These are phyloP conservation scores for Chaetothyriales sp. DNA, from an alignment of 2,329 filamentous ascomycete genomes.

Conservation along the genomic window DNA sequence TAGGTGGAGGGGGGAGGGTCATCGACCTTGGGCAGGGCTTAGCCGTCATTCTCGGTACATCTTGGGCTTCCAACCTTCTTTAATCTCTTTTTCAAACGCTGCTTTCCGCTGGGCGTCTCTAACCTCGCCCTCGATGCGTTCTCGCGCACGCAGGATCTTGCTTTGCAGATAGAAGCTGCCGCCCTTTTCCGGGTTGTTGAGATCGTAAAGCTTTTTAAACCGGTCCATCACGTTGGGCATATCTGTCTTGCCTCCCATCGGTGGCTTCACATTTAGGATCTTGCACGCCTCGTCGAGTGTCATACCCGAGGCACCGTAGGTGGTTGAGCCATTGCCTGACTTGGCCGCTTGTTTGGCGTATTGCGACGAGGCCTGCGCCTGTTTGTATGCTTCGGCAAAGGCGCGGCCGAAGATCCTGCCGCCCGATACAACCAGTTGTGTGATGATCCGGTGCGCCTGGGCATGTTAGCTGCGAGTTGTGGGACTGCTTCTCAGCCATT, in stretches of 20 bases:
- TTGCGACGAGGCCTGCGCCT: slow-evolving; percentile 73
- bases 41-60: slow-evolving; percentile 67
- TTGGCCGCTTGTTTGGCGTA: slow-evolving; percentile 62
- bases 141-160: slow-evolving; percentile 81
- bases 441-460: slow-evolving; percentile 87
- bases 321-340: slow-evolving; percentile 29
- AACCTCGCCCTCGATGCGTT: slow-evolving; percentile 80
- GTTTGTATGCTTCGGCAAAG: slow-evolving; percentile 86
- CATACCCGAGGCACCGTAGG: slow-evolving; percentile 54
- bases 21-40: slow-evolving; percentile 16
- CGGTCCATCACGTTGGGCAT: slow-evolving; percentile 65
- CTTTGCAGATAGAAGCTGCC: slow-evolving; percentile 98
- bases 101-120: slow-evolving; percentile 55
- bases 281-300: slow-evolving; percentile 93
- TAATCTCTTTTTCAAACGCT: slow-evolving; percentile 59
- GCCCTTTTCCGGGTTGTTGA: slow-evolving; percentile 86
- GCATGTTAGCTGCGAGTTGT: not conserved
- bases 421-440: slow-evolving; percentile 81
- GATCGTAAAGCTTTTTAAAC: slow-evolving; percentile 90
- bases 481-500: not conserved
- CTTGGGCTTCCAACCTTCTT: slow-evolving; percentile 87
- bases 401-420: slow-evolving; percentile 82
- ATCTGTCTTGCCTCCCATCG: slow-evolving; percentile 60
- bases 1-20: slow-evolving; percentile 1
- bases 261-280: slow-evolving; percentile 89